Evolutionary conservation across 73 alveolate genomes (phyloP).

Genomic region (Symbiodinium pilosum): DNA sequence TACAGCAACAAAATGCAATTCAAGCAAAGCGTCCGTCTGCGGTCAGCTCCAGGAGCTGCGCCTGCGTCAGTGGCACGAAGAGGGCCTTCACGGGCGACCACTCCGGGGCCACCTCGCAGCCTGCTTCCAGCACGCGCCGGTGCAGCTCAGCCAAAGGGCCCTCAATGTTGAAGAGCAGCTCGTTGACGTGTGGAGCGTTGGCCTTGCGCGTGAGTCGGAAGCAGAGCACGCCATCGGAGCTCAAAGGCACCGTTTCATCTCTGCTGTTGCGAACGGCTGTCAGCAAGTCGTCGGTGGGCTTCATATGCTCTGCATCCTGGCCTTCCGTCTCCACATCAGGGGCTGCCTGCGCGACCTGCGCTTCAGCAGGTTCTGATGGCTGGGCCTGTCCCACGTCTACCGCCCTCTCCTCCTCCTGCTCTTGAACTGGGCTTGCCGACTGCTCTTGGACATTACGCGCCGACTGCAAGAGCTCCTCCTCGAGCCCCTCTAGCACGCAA

Average conservation of each 20-base stretch:
- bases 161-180: background rate
- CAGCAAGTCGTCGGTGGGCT: slow-evolving; percentile 14
- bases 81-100: background rate
- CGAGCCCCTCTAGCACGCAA: background rate
- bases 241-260: background rate
- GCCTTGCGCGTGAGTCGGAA: background rate
- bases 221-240: background rate
- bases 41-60: background rate
- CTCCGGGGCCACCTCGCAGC: slow-evolving; percentile 1
- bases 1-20: too few relatives aligned
- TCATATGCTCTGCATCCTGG: background rate
- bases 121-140: background rate
- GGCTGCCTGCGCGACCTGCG: background rate
- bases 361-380: background rate
- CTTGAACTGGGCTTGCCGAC: background rate
- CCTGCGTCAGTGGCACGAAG: background rate
- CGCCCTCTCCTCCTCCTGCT: background rate
- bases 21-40: background rate
- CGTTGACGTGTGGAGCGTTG: background rate
- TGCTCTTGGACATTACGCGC: background rate
- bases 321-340: background rate
- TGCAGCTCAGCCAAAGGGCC: slow-evolving; percentile 8
- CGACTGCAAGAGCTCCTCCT: background rate
- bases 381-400: background rate
- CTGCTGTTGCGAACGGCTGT: background rate